These are phyloP conservation scores for Aureobasidium melanogenum DNA, from an alignment of 2,329 filamentous ascomycete genomes.

Conservation along the genomic window DNA sequence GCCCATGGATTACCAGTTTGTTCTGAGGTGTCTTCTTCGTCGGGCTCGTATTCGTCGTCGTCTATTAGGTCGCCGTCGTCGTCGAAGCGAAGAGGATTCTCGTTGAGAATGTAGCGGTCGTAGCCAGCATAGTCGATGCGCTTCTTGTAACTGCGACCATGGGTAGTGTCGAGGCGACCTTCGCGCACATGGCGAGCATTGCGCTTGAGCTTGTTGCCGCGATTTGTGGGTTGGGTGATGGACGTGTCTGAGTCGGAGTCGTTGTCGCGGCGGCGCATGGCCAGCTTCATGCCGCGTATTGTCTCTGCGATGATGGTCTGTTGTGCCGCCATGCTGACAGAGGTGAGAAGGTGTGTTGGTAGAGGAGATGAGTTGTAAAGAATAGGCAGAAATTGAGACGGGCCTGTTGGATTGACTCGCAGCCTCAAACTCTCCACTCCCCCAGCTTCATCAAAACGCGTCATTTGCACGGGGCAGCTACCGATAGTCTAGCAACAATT, in stretches of 20 bases:
- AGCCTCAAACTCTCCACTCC: background rate
- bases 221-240: constrained; percentile 61
- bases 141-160: constrained; percentile 54
- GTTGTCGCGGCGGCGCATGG: constrained; percentile 55
- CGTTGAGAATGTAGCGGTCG: constrained; percentile 61
- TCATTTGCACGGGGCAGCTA: constrained; percentile 2
- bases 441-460: background rate
- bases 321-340: constrained; percentile 44
- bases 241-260: constrained; percentile 72
- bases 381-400: too few species aligned
- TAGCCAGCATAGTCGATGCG: constrained; percentile 66
- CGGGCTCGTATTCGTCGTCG: constrained; percentile 16
- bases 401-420: background rate
- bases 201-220: constrained; percentile 71
- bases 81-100: constrained; percentile 64
- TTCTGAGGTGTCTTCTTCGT: constrained; percentile 50
- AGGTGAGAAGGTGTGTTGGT: background rate
- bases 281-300: constrained; percentile 59
- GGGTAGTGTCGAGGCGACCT: constrained; percentile 58
- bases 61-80: constrained; percentile 54
- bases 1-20: constrained; percentile 65
- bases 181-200: constrained; percentile 61
- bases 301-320: constrained; percentile 54
- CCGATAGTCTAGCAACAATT: background rate
- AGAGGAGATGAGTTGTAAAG: background rate